Evolutionary conservation across 192 early-diverging fungal genomes (phyloP).

Genomic region (Phycomyces blakesleeanus): DNA sequence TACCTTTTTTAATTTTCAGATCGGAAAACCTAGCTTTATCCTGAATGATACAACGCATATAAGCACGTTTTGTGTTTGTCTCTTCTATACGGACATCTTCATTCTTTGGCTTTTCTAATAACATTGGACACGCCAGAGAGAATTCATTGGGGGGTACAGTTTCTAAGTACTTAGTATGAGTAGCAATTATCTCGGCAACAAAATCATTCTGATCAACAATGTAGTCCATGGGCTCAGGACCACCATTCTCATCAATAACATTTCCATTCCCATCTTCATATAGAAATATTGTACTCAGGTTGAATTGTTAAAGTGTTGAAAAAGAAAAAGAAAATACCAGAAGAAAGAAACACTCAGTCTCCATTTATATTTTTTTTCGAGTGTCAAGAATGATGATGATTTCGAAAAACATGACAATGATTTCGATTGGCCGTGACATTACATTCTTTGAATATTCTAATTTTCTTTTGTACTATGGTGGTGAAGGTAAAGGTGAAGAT

Average conservation of each 20-base stretch:
- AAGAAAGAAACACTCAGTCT: slow-evolving; percentile 8
- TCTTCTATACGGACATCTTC: slow-evolving; percentile 6
- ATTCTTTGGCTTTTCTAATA: slow-evolving; percentile 7
- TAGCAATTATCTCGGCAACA: slow-evolving; percentile 7
- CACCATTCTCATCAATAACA: slow-evolving; percentile 18
- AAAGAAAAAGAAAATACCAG: neutral
- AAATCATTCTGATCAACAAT: slow-evolving; percentile 6
- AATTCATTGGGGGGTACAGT: slow-evolving; percentile 2
- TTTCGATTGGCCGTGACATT: too few species aligned
- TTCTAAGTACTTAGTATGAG: slow-evolving; percentile 8
- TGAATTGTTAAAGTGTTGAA: slow-evolving; percentile 8
- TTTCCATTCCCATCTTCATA: slow-evolving; percentile 14
- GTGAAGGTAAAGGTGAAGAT: too few species aligned
- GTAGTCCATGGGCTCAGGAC: slow-evolving; percentile 9
- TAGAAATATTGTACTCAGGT: slow-evolving; percentile 20
- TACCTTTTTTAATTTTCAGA: too few species aligned
- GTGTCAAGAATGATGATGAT: too few species aligned
- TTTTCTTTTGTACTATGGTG: too few species aligned
- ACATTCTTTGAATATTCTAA: too few species aligned
- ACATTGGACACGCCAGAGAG: slow-evolving; percentile 3
- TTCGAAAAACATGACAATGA: too few species aligned
- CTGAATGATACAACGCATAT: too few species aligned
- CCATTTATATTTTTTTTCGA: slow-evolving; percentile 1
- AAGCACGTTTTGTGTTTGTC: too few species aligned
- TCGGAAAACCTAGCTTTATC: too few species aligned